Percentiles rank a stretch among this genome's conserved stretches.
These are phyloP conservation scores for Erodium texanum DNA, from an alignment of 441 rosid genomes.

Conservation along the genomic window DNA sequence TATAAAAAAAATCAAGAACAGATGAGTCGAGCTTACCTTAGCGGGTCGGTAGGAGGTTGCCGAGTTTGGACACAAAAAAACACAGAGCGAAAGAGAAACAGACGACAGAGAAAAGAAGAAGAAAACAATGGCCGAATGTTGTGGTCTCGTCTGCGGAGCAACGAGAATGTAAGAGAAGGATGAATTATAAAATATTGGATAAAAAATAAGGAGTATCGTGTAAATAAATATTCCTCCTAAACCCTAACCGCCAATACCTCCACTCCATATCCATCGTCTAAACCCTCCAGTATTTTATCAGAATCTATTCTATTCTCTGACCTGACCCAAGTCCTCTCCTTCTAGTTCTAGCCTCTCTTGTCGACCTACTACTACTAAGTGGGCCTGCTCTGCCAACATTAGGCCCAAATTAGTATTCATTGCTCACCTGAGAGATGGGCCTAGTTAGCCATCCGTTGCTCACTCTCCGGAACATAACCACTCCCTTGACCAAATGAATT, in stretches of 20 bases:
- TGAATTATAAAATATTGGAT: background rate
- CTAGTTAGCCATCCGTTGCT: too few relatives aligned
- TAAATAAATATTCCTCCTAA: background rate
- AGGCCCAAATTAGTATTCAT: too few relatives aligned
- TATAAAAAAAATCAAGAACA: background rate
- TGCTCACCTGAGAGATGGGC: too few relatives aligned
- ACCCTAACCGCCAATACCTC: slow-evolving; percentile 1
- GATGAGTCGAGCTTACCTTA: background rate
- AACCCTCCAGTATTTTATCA: background rate
- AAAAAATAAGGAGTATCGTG: background rate
- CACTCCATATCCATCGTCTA: too few relatives aligned
- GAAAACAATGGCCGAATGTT: background rate
- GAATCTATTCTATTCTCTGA: background rate
- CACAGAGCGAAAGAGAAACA: background rate
- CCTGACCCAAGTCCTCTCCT: too few relatives aligned
- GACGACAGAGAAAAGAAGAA: background rate
- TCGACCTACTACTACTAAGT: too few relatives aligned
- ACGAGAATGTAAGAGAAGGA: background rate
- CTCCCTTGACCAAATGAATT: too few relatives aligned
- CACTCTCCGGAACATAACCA: too few relatives aligned
- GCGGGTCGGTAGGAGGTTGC: background rate
- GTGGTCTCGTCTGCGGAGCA: background rate
- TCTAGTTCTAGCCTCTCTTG: too few relatives aligned
- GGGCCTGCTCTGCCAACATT: too few relatives aligned
- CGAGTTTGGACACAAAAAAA: background rate